Percentiles rank a stretch among this genome's conserved stretches.
These are phyloP conservation scores for Phlegmacium glaucopus DNA, from an alignment of 768 basidiomycete species.

Conservation along the genomic window DNA sequence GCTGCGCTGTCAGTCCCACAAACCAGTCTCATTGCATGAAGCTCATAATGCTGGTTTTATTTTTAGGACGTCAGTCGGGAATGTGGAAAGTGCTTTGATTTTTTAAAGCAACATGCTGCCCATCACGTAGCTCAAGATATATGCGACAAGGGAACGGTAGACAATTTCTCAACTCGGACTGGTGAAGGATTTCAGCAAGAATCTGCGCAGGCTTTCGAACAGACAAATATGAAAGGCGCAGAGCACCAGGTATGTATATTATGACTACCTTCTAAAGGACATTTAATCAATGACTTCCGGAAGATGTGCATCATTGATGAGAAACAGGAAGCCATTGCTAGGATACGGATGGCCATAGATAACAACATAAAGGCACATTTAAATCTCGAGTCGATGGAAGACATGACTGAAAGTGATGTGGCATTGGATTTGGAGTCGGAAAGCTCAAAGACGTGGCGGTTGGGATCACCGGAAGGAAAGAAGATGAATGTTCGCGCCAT, in stretches of 20 bases:
- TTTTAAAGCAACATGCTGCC: constrained; percentile 25
- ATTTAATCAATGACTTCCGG: constrained; percentile 3
- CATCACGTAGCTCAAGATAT: constrained; percentile 23
- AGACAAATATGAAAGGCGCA: constrained; percentile 25
- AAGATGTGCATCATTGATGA: constrained; percentile 24
- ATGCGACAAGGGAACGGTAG: constrained; percentile 20
- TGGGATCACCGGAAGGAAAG: constrained; percentile 11
- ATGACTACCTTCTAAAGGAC: neutral
- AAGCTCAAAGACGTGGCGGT: constrained; percentile 7
- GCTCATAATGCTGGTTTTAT: neutral
- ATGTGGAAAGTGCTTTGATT: constrained; percentile 26
- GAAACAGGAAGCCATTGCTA: constrained; percentile 25
- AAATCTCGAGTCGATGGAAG: constrained; percentile 6
- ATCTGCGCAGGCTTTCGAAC: constrained; percentile 21
- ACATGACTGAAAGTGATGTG: constrained; percentile 1
- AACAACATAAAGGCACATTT: constrained; percentile 9
- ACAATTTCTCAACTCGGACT: constrained; percentile 24
- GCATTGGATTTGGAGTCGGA: constrained; percentile 5
- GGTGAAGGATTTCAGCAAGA: constrained; percentile 32
- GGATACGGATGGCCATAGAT: constrained; percentile 22
- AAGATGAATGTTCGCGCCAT: constrained; percentile 2
- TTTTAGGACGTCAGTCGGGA: constrained; percentile 14
- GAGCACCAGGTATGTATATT: constrained; percentile 23
- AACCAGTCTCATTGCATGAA: neutral
- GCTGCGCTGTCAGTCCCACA: constrained; percentile 3